These are phyloP conservation scores for Omphalotus olearius DNA, from an alignment of 1,284 basidiomycete species.

Conservation along the genomic window DNA sequence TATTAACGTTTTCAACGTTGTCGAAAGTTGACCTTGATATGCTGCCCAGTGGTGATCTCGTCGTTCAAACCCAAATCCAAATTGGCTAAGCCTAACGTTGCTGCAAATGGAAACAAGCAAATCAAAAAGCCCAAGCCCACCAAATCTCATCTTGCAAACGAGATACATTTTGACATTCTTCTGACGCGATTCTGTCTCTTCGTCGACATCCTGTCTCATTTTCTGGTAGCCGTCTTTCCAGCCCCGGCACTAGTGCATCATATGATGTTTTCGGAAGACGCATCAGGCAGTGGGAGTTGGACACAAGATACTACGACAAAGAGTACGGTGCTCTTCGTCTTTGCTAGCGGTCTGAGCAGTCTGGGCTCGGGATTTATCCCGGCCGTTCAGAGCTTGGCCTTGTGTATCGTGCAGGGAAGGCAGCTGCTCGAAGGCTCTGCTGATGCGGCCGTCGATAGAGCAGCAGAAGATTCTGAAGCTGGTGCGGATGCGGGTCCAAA, in stretches of 20 bases:
- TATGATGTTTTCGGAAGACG: not conserved
- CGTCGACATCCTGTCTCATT: constrained; percentile 63
- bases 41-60: constrained; percentile 33
- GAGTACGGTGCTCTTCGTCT: constrained; percentile 51
- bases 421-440: constrained; percentile 27
- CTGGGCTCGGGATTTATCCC: constrained; percentile 62
- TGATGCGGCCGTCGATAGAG: constrained; percentile 18
- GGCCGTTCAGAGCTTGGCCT: constrained; percentile 63
- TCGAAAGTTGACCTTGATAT: not conserved
- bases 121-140: constrained; percentile 42
- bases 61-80: constrained; percentile 38
- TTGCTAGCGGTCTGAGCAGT: constrained; percentile 51
- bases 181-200: constrained; percentile 57
- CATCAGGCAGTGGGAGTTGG: not conserved
- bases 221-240: constrained; percentile 50
- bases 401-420: constrained; percentile 61
- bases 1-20: constrained; percentile 4
- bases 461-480: constrained; percentile 14
- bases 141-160: constrained; percentile 47
- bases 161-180: constrained; percentile 67
- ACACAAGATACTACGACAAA: constrained; percentile 10
- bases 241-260: constrained; percentile 30
- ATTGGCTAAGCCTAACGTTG: constrained; percentile 14
- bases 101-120: constrained; percentile 5
- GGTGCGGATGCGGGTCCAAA: constrained; percentile 4